Conservation (phyloP, 2,329 filamentous ascomycete genomes). For the Sarocladium brachiariae region DNA sequence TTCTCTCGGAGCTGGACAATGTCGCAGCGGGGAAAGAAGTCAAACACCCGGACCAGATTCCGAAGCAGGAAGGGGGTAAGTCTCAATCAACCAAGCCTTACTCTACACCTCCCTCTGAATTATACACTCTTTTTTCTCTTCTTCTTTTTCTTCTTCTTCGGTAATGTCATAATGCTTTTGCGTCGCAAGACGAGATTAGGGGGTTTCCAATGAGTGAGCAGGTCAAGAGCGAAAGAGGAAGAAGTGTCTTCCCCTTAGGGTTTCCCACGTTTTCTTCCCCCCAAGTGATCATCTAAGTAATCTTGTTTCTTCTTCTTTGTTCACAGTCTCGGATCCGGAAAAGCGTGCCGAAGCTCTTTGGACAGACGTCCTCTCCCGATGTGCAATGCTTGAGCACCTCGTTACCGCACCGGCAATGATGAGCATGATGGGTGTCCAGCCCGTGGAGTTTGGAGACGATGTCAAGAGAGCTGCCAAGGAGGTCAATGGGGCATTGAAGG, state of each 20-base stretch:
- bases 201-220: too few species aligned
- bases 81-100: too few species aligned
- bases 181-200: too few species aligned
- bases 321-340: conserved; percentile 10
- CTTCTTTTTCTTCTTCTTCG: not conserved
- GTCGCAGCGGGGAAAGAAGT: conserved; percentile 26
- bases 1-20: conserved; percentile 34
- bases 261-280: too few species aligned
- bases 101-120: too few species aligned
- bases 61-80: conserved; percentile 21
- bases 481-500: not conserved
- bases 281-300: not conserved
- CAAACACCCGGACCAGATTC: conserved; percentile 29
- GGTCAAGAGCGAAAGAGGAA: too few species aligned
- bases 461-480: conserved; percentile 21
- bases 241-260: too few species aligned
- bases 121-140: too few species aligned
- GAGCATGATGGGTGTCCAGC: conserved; percentile 24
- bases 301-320: not conserved
- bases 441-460: conserved; percentile 22
- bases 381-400: conserved; percentile 25
- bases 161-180: too few species aligned
- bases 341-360: conserved; percentile 15
- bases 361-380: conserved; percentile 24
- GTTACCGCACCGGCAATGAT: conserved; percentile 23